Conservation (phyloP, 257 asterid species). For the Ocimum tenuiflorum region DNA sequence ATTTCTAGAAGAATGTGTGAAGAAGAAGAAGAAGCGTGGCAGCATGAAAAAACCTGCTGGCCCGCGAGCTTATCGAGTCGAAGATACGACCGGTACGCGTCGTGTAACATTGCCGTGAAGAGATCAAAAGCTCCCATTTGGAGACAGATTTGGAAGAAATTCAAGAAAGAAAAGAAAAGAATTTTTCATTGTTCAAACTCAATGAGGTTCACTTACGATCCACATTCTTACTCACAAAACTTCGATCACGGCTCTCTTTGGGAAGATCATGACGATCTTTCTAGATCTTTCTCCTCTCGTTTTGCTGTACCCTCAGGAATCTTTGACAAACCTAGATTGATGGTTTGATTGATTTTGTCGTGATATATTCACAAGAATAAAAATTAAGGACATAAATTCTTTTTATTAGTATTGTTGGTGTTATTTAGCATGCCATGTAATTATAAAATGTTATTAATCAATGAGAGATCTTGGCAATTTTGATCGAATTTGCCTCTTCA, state of each 20-base stretch:
- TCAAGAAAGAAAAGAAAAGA: constrained; percentile 56
- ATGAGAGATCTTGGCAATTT: constrained; percentile 5
- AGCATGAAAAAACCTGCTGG: constrained; percentile 27
- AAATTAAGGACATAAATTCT: too few species aligned
- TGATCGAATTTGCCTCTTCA: neutral
- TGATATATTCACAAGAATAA: neutral
- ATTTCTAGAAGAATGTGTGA: neutral
- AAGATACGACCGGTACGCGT: constrained; percentile 29
- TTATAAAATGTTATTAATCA: neutral
- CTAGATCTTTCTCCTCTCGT: constrained; percentile 67
- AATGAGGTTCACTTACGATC: constrained; percentile 57
- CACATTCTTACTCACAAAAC: constrained; percentile 53
- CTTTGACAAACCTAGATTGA: constrained; percentile 40
- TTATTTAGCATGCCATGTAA: neutral
- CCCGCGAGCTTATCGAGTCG: constrained; percentile 14
- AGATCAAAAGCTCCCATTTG: constrained; percentile 36
- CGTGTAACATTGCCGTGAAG: constrained; percentile 13
- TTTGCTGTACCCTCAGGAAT: constrained; percentile 59
- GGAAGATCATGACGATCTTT: constrained; percentile 41
- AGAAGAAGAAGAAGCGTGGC: constrained; percentile 32
- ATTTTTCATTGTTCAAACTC: constrained; percentile 32
- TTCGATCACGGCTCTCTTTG: constrained; percentile 49
- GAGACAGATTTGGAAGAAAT: constrained; percentile 68
- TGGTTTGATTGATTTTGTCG: constrained; percentile 17
- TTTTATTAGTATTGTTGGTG: too few species aligned